A percentile compares a stretch with the other conserved stretches of the same genome.
phyloP scores from a whole-genome alignment of 768 basidiomycete genomes.

The Suillus cothurnatus region DNA sequence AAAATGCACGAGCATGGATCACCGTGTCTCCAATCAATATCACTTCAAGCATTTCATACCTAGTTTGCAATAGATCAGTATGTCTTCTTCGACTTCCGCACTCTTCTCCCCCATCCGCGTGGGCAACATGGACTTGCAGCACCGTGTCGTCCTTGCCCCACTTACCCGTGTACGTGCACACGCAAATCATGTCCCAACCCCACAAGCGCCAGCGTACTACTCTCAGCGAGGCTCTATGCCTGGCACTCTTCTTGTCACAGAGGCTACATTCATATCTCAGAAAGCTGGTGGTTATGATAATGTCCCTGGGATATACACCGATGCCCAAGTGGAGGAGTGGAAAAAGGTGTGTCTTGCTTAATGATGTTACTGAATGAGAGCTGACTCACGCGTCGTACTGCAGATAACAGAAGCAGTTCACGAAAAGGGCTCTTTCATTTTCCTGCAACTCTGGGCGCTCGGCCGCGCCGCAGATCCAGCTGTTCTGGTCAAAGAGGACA shows the following conservation, averaged over 20 bases:
- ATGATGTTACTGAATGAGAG: too few relatives aligned
- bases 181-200: too few relatives aligned
- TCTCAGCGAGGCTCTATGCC: conserved; percentile 46
- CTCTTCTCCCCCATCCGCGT: conserved; percentile 53
- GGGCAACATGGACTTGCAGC: conserved; percentile 41
- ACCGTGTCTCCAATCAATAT: neutral
- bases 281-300: conserved; percentile 50
- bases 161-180: too few relatives aligned
- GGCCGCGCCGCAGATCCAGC: conserved; percentile 43
- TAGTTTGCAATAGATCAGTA: neutral
- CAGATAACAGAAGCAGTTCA: conserved; percentile 63
- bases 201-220: too few relatives aligned
- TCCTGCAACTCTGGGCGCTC: conserved; percentile 55
- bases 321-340: conserved; percentile 56
- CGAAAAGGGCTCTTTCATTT: conserved; percentile 49
- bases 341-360: too few relatives aligned
- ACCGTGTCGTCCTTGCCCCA: too few relatives aligned
- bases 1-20: neutral
- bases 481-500: too few relatives aligned
- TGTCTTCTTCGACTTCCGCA: conserved; percentile 2
- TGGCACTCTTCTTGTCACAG: conserved; percentile 58
- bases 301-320: conserved; percentile 65
- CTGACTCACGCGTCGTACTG: neutral
- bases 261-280: conserved; percentile 55
- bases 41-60: neutral